Base-by-base conservation (phyloP, 331 rosid genomes). In the Rhamnella rubrinervis region DNA sequence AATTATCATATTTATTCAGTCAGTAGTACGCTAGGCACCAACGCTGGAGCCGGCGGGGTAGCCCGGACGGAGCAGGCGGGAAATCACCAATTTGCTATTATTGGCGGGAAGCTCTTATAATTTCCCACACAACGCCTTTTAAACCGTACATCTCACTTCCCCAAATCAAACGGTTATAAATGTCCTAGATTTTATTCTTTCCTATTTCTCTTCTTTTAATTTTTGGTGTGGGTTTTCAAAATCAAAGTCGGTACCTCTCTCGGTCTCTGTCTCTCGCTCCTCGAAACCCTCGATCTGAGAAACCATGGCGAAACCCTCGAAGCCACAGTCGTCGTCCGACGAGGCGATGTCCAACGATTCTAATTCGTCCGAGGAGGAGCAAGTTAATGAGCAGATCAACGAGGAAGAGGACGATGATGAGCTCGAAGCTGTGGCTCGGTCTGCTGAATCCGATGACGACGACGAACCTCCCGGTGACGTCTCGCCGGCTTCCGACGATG, bases 371-470 rank as follows among this genome's bases (percentile, higher is more conserved):
- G 90, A 77, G 61, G 93, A 82, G 38, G 97, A 93, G 61, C 90
- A 83, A 73, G 71, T 73, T 58, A 85, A 84, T 77, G 85, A 82
- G 39, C 86, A 83, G 88, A 88, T 88, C 88, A 81, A 79, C 70
- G 95, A 88, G 1, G 92, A 86, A 38, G 98, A 85, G 8, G 98
- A 90, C 64, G 96, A 88, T 9, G 97, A 93, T 73, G 98, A 93
- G 81, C 86, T 93, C 59, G 85, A 93, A 68, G 97, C 91, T 21
- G 97, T 93, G 5, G 95, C 96, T 78, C 92, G 97, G 77, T 74
- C 89, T 31, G 89, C 89, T 20, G 87, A 63, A 82, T 88, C 97
- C 63, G 93, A 81, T 44, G 93, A 82, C 5, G 96, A 81, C 12
- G 88, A 68, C 6, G 81, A 79, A 51, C 75, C 78, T 35, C 61